A percentile compares a stretch with the other conserved stretches of the same genome.
Conservation (phyloP, 1,139 yeast species). For the Debaryomyces sp. region DNA sequence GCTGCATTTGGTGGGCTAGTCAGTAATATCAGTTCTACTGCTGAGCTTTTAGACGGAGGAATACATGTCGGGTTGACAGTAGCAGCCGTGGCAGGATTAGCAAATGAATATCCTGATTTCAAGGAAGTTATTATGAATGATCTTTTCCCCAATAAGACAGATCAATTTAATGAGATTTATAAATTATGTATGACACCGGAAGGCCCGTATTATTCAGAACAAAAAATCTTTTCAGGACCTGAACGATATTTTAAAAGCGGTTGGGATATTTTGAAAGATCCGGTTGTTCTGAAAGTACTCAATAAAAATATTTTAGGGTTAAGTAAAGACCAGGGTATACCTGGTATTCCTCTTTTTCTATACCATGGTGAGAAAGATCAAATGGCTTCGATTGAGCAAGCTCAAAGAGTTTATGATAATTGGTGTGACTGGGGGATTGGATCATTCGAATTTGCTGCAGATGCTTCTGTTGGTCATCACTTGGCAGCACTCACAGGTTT, state of each 20-base stretch:
- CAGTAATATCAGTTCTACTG: slow-evolving; percentile 25
- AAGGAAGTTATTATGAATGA: slow-evolving; percentile 5
- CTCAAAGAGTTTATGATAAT: slow-evolving; percentile 21
- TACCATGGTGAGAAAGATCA: slow-evolving; percentile 28
- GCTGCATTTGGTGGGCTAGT: slow-evolving; percentile 37
- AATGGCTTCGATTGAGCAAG: slow-evolving; percentile 21
- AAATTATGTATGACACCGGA: slow-evolving; percentile 18
- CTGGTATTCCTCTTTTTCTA: slow-evolving; percentile 29
- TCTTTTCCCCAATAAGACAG: slow-evolving; percentile 1
- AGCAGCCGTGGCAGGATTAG: slow-evolving; percentile 28
- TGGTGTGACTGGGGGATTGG: slow-evolving; percentile 22
- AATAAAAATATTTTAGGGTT: slow-evolving; percentile 24
- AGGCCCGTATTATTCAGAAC: slow-evolving; percentile 15
- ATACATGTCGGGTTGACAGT: slow-evolving; percentile 29
- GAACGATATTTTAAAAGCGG: slow-evolving; percentile 17
- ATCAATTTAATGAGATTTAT: slow-evolving; percentile 14
- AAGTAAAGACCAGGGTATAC: slow-evolving; percentile 17
- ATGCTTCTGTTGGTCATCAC: slow-evolving; percentile 11
- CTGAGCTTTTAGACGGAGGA: slow-evolving; percentile 24
- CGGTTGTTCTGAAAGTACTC: slow-evolving; percentile 16
- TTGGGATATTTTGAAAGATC: slow-evolving; percentile 13
- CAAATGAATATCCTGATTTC: slow-evolving; percentile 29
- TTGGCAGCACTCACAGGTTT: slow-evolving; percentile 9
- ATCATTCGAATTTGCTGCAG: slow-evolving; percentile 13
- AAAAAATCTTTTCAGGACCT: slow-evolving; percentile 18